Evolutionary conservation across 208 protist species (phyloP).

Genomic region (Crithidia thermophila): DNA sequence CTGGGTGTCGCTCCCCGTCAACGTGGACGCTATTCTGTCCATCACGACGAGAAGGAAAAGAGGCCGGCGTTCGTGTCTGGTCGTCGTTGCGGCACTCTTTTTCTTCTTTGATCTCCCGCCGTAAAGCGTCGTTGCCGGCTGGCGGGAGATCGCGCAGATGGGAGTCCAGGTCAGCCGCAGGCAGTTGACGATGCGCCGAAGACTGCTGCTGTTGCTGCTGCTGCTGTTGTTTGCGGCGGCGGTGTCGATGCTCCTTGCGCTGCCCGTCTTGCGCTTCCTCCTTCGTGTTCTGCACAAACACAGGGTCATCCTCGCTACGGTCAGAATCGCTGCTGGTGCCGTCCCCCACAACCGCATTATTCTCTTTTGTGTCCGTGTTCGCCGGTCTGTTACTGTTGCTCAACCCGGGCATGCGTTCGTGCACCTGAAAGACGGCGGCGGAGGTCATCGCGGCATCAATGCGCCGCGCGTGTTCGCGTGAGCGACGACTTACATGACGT

Average conservation of each 20-base stretch:
- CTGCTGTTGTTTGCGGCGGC: background rate
- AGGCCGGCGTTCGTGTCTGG: too few relatives aligned
- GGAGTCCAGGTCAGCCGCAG: background rate
- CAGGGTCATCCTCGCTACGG: too few relatives aligned
- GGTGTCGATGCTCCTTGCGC: background rate
- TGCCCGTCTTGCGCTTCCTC: too few relatives aligned
- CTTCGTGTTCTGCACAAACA: background rate
- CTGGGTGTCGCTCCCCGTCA: too few relatives aligned
- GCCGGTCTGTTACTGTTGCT: background rate
- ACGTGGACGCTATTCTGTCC: too few relatives aligned
- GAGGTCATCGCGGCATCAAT: slow-evolving; percentile 18
- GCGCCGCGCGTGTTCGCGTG: slow-evolving; percentile 12
- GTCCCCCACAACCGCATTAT: background rate
- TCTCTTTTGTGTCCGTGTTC: background rate
- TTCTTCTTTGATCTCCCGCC: background rate
- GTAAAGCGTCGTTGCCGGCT: background rate
- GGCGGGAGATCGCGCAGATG: slow-evolving; percentile 7
- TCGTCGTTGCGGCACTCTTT: background rate
- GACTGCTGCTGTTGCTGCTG: background rate
- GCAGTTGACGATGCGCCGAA: background rate
- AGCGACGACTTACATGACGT: slow-evolving; percentile 3
- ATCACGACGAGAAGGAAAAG: too few relatives aligned
- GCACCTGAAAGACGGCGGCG: slow-evolving; percentile 1
- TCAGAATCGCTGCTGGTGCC: background rate
- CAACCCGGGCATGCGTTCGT: background rate